Conservation (phyloP, 2,329 filamentous ascomycete genomes). For the Decorospora gaudefroyi region DNA sequence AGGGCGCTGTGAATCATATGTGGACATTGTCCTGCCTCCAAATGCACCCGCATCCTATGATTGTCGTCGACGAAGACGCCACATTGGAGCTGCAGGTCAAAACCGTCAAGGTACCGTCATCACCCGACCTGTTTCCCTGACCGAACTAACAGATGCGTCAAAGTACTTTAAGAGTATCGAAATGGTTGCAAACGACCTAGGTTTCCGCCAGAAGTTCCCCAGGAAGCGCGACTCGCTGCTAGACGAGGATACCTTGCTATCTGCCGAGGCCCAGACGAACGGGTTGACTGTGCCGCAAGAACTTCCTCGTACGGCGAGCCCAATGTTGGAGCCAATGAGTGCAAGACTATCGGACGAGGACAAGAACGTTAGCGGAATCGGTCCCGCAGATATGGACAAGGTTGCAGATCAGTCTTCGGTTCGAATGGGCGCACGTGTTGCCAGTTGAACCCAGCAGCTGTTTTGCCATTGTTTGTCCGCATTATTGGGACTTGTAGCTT, state of each 20-base stretch:
- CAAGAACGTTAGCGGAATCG: slow-evolving; percentile 24
- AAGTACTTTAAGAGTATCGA: slow-evolving; percentile 58
- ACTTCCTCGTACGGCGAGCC: slow-evolving; percentile 41
- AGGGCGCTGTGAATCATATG: slow-evolving; percentile 85
- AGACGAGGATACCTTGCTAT: slow-evolving; percentile 31
- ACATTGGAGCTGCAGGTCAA: slow-evolving; percentile 55
- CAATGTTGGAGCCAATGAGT: slow-evolving; percentile 44
- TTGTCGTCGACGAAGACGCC: slow-evolving; percentile 79
- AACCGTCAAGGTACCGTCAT: slow-evolving; percentile 45
- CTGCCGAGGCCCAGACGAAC: slow-evolving; percentile 25
- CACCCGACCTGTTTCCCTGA: not conserved
- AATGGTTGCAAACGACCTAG: slow-evolving; percentile 51
- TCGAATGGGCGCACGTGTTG: slow-evolving; percentile 42
- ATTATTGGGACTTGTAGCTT: no score
- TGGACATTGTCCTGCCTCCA: slow-evolving; percentile 85
- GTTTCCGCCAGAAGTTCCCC: slow-evolving; percentile 52
- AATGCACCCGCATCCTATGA: slow-evolving; percentile 77
- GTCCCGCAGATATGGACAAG: slow-evolving; percentile 31
- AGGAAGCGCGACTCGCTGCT: slow-evolving; percentile 44
- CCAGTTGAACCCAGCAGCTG: slow-evolving; percentile 9
- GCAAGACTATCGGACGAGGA: slow-evolving; percentile 38
- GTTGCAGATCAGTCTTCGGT: slow-evolving; percentile 39
- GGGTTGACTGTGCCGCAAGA: slow-evolving; percentile 39
- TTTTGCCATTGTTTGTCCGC: no score
- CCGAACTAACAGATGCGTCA: slow-evolving; percentile 15